Base-by-base conservation (phyloP, 306 rosid species). In the Styphnolobium japonicum region DNA sequence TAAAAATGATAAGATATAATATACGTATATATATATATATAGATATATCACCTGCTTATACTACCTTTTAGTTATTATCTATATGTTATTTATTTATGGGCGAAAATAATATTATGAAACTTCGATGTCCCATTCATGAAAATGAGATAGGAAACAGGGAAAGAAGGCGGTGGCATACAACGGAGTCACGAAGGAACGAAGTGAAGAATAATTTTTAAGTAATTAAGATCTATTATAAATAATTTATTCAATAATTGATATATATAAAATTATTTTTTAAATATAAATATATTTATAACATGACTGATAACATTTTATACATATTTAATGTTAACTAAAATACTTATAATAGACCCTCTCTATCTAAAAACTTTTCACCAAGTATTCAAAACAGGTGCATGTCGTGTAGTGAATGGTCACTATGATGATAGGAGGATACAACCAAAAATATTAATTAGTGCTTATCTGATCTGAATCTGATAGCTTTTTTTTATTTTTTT, bases 391-490 rank as follows among this genome's bases (percentile, higher is more conserved):
- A n/a, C 53, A 51, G 12, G 19, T 27, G 16, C 67, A 40, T 31
- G 77, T 29, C 71, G 7, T 58, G 51, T 33, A 19, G 52, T 71
- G 40, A 46, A 43, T 69, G 1, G 68, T 53, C 37, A 68, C 12
- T 10, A 7, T 31, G 31, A 78, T 66, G 65, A 34, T 22, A 31
- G 27, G 12, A 25, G 19, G 71, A 67, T 67, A 37, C 76, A 57
- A 56, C 62, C 61, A 78, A 68, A 48, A 29, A 2, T 14, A 31
- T 42, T 40, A 10, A 68, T 52, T 67, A 43, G 49, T 42, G 70
- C 76, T 56, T 25, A 56, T 78, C 61, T 34, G 27, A 56, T 76
- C 27, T 76, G 69, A 78, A 55, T 67, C 61, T 62, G 34, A 18
- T 21, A 21, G 4, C 4, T 27, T 27, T 1, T 4, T 12, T 65